Evolutionary conservation across 2,329 filamentous ascomycete species (phyloP).

Genomic region (Phialophora macrospora): DNA sequence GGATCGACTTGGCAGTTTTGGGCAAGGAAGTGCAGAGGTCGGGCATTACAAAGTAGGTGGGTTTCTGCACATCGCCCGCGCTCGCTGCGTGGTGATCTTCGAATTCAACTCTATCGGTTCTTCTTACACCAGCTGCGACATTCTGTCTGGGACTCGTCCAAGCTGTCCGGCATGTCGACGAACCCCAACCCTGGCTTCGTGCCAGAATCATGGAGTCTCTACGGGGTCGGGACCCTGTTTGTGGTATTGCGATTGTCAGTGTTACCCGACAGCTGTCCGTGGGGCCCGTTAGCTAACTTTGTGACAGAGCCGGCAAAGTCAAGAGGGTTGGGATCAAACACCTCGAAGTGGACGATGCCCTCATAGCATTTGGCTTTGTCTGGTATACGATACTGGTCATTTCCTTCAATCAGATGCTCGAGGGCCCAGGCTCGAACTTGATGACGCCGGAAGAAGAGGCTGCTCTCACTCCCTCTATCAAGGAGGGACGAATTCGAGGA

Average conservation of each 20-base stretch:
- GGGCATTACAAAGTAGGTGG: background rate
- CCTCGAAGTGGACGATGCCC: conserved; percentile 61
- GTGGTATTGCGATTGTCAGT: conserved; percentile 49
- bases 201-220: conserved; percentile 48
- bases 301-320: conserved; percentile 46
- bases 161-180: conserved; percentile 13
- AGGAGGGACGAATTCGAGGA: conserved; percentile 53
- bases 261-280: background rate
- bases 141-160: background rate
- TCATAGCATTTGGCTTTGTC: conserved; percentile 61
- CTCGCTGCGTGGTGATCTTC: background rate
- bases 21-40: background rate
- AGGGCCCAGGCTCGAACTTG: conserved; percentile 63
- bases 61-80: background rate
- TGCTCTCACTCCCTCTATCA: conserved; percentile 53
- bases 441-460: conserved; percentile 57
- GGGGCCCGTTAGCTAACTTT: conserved; percentile 32
- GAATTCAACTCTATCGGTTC: background rate
- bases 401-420: conserved; percentile 59
- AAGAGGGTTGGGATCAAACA: conserved; percentile 54
- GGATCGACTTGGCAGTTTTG: background rate
- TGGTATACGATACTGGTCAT: conserved; percentile 62
- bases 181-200: conserved; percentile 32
- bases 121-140: background rate
- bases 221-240: conserved; percentile 47